These are phyloP conservation scores for Trametes cinnabarina DNA, from an alignment of 768 basidiomycete species.

Conservation along the genomic window DNA sequence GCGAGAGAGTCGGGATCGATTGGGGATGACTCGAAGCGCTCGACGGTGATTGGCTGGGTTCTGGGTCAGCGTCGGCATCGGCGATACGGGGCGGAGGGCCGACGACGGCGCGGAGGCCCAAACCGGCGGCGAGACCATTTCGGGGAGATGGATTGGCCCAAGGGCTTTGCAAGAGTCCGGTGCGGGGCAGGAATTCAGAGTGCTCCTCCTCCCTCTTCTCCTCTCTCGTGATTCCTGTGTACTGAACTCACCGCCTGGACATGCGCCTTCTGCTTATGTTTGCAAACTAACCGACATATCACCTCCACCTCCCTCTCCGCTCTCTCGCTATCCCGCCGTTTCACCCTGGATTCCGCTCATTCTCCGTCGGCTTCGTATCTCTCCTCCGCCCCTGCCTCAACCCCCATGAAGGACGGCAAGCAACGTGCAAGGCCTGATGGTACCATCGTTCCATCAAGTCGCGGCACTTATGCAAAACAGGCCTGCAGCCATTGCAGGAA, in stretches of 20 bases:
- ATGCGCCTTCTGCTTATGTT: too few relatives aligned
- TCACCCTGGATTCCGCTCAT: constrained; percentile 11
- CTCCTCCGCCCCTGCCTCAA: background rate
- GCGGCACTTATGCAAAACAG: constrained; percentile 33
- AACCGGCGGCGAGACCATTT: background rate
- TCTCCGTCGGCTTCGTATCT: constrained; percentile 7
- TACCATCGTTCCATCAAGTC: constrained; percentile 18
- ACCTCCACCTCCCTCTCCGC: background rate
- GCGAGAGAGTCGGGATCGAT: background rate
- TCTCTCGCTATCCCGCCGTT: background rate
- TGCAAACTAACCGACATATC: background rate
- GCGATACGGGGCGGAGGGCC: background rate
- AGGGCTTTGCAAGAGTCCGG: background rate
- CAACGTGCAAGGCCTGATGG: constrained; percentile 22
- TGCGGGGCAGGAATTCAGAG: too few relatives aligned
- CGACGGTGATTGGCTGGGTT: too few relatives aligned
- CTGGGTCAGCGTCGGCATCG: background rate
- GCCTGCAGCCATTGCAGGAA: constrained; percentile 35
- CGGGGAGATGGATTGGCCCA: background rate
- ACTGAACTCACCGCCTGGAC: too few relatives aligned
- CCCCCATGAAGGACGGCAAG: constrained; percentile 23
- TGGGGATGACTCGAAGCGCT: background rate
- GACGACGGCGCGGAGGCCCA: background rate
- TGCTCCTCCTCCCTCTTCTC: background rate
- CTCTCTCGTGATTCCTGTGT: background rate